Evolutionary conservation across 139 green algal species (phyloP), one percentile per base, ranked within the genome.

Genomic region (Ettlia oleoabundans): DNA sequence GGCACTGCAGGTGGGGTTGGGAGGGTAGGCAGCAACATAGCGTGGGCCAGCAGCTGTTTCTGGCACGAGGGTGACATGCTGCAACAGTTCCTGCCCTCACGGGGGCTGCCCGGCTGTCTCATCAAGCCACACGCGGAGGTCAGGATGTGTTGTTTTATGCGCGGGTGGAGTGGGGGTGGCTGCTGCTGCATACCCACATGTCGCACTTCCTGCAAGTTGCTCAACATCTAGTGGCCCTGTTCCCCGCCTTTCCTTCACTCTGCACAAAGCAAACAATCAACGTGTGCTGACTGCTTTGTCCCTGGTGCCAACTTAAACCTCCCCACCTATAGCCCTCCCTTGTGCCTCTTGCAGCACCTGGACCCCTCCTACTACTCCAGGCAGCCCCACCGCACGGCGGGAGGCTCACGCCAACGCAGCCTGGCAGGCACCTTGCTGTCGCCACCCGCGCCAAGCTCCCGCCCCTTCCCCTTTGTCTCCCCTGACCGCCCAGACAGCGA

Each of bases 341-440:
- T 42, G 30, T 38, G 9, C 47, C 32, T 32, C 30, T 5, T 21
- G 37, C 76, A 82, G 32, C 71, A 72, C 43, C 78, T 90, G 68
- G 58, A 87, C 51, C 64, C 86, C 22, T 42, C 53, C 19, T 90
- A 78, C 78, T 89, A 89, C 33, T 2, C 15, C 4, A 74, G 8
- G 28, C 38, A 76, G 28, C 52, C 4, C 21, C 52, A 78, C 79
- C 38, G 78, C n/a, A 19, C 47, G 51, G 40, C 71, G 22, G 83
- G 65, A 24, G 64, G 40, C 33, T 26, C 62, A 0, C 30, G 63
- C 0, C 43, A 81, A 55, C 67, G 55, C 47, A 69, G 47, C 43
- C 66, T 85, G 72, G 52, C 67, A 35, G 78, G 67, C 22, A 33
- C 41, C 21, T 21, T 69, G 63, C 65, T 62, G 61, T 33, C 69